Base-by-base conservation (phyloP, 345 rosid species). In the Eucalyptus sp. region DNA sequence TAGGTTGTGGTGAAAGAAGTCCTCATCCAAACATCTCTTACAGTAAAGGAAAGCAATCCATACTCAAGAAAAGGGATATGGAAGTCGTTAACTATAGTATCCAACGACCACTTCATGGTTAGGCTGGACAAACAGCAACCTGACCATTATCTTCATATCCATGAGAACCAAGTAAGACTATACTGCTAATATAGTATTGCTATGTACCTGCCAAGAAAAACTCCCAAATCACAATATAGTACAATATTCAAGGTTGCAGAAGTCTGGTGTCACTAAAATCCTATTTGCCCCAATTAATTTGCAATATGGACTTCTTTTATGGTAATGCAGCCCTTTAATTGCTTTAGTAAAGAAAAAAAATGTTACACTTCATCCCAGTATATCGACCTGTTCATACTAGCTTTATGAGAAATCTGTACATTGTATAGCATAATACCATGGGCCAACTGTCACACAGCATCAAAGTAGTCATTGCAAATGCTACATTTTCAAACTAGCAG, bases 191-290 rank as follows among this genome's bases (percentile, higher is more conserved):
- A 62, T 88, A 86, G 88, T 89, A 89, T 79, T 90, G 87, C 88
- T 91, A 88, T 87, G 46, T 90, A 90, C 94, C 93, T 94, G 93
- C 89, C 86, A 90, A 87, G 58, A 16, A 33, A 83, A 89, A 52
- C 14, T 33, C 88, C 17, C n/a, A 16, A 91, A 89, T 37, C 22
- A 79, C 46, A 71, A 71, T 20, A 9, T 41, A 37, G 46, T 37
- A 20, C 15, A 37, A 37, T 71, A 37, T 71, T 71, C 83, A 71
- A 37, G 46, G 8, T 37, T 71, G 83, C 13, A 6, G 46, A 71
- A 71, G 13, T 10, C 83, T 20, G 43, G 27, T 37, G 83, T 37
- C 37, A 27, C 46, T 71, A 71, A 43, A 71, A 71, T 33, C 44
- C 46, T 71, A 71, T 10, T 20, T 71, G 46, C 83, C 83, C 43